Conservation (phyloP, 345 rosid genomes). For the Brassica incana region DNA sequence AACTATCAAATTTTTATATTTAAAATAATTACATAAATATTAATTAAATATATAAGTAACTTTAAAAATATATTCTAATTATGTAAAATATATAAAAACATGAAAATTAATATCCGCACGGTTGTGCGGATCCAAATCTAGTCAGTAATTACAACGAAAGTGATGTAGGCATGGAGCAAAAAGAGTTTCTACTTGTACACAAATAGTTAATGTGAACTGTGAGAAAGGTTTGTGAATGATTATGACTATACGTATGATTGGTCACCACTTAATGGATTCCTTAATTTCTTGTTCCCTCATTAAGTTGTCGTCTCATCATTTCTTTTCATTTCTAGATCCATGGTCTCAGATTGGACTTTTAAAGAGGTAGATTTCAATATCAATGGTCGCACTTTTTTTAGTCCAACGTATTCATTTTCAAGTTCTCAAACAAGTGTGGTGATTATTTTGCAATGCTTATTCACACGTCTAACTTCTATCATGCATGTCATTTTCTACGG, state of each 20-base stretch:
- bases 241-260: constrained; percentile 33
- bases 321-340: not conserved
- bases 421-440: not conserved
- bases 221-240: constrained; percentile 15
- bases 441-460: not conserved
- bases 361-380: not conserved
- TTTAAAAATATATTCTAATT: no score
- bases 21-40: no score
- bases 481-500: not conserved
- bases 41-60: no score
- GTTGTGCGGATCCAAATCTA: no score
- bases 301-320: constrained; percentile 30
- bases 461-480: constrained; percentile 18
- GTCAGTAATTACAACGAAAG: not conserved
- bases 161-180: constrained; percentile 30
- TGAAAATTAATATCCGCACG: no score
- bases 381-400: not conserved
- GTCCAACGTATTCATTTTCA: constrained; percentile 7
- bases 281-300: constrained; percentile 27
- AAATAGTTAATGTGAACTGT: not conserved
- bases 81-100: no score
- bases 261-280: constrained; percentile 27
- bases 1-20: no score
- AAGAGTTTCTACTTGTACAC: constrained; percentile 13
- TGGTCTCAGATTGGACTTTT: not conserved